Percentiles rank a stretch among this genome's conserved stretches.
Conservation (phyloP, 768 basidiomycete species). For the Coprinopsis cinerea region DNA sequence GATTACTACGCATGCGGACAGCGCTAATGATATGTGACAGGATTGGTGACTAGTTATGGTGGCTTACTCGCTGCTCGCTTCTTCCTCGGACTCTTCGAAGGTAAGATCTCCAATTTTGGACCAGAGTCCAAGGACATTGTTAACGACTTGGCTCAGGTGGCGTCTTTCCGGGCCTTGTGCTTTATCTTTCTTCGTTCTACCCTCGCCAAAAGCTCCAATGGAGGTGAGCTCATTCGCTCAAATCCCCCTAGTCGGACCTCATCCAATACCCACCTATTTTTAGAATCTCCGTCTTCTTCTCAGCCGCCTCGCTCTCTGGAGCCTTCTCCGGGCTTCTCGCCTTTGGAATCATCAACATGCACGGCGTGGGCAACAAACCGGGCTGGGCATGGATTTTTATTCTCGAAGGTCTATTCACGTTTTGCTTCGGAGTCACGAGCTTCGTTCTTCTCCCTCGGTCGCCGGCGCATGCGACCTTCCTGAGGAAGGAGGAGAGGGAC, state of each 20-base stretch:
- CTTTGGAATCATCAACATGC: conserved; percentile 57
- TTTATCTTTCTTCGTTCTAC: conserved; percentile 54
- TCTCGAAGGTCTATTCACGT: conserved; percentile 60
- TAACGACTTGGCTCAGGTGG: conserved; percentile 34
- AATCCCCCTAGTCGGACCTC: not conserved
- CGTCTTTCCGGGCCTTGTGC: conserved; percentile 50
- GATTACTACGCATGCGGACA: not conserved
- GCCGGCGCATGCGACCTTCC: conserved; percentile 39
- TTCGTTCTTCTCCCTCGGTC: conserved; percentile 40
- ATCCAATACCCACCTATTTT: conserved; percentile 29
- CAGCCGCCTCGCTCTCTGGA: conserved; percentile 51
- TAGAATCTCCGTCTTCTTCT: conserved; percentile 44
- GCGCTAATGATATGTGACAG: conserved; percentile 17
- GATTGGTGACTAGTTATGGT: conserved; percentile 40
- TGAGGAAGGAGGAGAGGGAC: conserved; percentile 42
- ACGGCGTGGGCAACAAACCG: conserved; percentile 44
- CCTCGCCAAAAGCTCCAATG: conserved; percentile 45
- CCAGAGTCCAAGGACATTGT: not conserved
- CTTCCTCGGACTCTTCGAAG: conserved; percentile 49
- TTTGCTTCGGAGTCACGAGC: conserved; percentile 45
- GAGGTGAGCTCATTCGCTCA: conserved; percentile 30
- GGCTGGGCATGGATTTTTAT: conserved; percentile 73
- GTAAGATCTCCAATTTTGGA: conserved; percentile 11
- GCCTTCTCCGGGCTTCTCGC: conserved; percentile 70
- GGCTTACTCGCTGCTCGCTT: conserved; percentile 44